These are phyloP conservation scores for Amyloporia xantha DNA, from an alignment of 768 basidiomycete species.

Conservation along the genomic window DNA sequence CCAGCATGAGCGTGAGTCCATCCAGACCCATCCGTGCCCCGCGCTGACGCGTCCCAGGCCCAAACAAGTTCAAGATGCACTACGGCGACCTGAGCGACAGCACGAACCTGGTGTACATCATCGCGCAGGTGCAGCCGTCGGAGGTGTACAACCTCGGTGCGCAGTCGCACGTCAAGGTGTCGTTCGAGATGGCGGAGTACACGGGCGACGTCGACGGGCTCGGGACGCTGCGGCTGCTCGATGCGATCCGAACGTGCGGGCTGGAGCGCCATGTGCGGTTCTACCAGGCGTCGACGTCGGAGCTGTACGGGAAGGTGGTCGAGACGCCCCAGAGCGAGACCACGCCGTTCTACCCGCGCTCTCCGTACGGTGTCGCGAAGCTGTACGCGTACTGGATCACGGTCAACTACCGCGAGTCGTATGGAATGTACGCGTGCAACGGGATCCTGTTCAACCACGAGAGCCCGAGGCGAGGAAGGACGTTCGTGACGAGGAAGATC, in stretches of 20 bases:
- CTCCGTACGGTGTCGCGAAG: constrained; percentile 94
- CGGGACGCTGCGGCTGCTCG: constrained; percentile 91
- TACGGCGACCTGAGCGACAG: constrained; percentile 94
- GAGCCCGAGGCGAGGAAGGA: constrained; percentile 88
- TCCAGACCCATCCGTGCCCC: background rate
- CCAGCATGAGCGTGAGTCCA: constrained; percentile 76
- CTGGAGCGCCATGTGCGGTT: constrained; percentile 90
- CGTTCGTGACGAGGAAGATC: constrained; percentile 96
- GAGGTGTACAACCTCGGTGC: constrained; percentile 98
- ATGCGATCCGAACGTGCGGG: constrained; percentile 93
- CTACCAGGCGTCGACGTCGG: constrained; percentile 97
- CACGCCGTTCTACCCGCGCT: constrained; percentile 97
- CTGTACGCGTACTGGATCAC: constrained; percentile 89
- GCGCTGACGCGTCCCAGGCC: constrained; percentile 34
- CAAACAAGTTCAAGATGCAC: constrained; percentile 76
- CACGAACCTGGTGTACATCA: constrained; percentile 95
- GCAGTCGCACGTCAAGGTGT: constrained; percentile 98
- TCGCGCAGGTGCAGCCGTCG: constrained; percentile 89
- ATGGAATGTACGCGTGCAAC: constrained; percentile 95
- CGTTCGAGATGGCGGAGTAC: constrained; percentile 99
- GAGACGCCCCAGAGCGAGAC: constrained; percentile 94
- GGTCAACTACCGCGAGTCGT: constrained; percentile 90
- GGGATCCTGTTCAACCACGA: constrained; percentile 99
- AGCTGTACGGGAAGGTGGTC: constrained; percentile 94
- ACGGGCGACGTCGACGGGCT: constrained; percentile 96